phyloP scores from a whole-genome alignment of 345 rosid species.

The Camelina laxa region DNA sequence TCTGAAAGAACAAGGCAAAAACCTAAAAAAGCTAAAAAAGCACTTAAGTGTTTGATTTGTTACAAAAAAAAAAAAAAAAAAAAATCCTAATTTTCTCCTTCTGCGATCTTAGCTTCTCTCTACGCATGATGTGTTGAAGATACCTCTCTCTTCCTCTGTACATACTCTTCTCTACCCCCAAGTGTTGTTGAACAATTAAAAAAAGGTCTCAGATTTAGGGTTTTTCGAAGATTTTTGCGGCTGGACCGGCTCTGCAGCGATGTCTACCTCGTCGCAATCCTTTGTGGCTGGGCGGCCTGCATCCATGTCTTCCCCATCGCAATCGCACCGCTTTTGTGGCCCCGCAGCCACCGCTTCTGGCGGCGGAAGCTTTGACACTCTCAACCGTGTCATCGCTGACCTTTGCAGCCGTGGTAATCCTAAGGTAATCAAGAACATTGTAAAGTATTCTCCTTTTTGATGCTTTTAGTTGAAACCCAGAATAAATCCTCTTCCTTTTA shows the following conservation, averaged over 20 bases:
- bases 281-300: conserved; percentile 49
- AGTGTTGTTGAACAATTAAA: conserved; percentile 1
- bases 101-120: conserved; percentile 41
- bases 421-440: conserved; percentile 52
- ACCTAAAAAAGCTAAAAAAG: conserved; percentile 16
- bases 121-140: conserved; percentile 36
- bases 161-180: conserved; percentile 41
- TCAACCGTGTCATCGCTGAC: conserved; percentile 81
- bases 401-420: conserved; percentile 80
- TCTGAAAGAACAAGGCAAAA: conserved; percentile 29
- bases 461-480: conserved; percentile 31
- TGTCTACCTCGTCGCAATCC: conserved; percentile 73
- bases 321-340: conserved; percentile 62
- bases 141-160: conserved; percentile 36
- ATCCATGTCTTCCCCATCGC: conserved; percentile 62
- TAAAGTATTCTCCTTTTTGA: conserved; percentile 5
- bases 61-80: not conserved
- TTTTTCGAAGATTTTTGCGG: conserved; percentile 32
- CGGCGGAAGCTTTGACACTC: conserved; percentile 76
- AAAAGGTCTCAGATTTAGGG: conserved; percentile 42
- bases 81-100: conserved; percentile 16
- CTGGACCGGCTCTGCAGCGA: conserved; percentile 30
- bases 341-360: conserved; percentile 52
- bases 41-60: not conserved
- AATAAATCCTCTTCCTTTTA: conserved; percentile 17